phyloP scores from a whole-genome alignment of 179 eudicot species.

The Pouteria campechiana region DNA sequence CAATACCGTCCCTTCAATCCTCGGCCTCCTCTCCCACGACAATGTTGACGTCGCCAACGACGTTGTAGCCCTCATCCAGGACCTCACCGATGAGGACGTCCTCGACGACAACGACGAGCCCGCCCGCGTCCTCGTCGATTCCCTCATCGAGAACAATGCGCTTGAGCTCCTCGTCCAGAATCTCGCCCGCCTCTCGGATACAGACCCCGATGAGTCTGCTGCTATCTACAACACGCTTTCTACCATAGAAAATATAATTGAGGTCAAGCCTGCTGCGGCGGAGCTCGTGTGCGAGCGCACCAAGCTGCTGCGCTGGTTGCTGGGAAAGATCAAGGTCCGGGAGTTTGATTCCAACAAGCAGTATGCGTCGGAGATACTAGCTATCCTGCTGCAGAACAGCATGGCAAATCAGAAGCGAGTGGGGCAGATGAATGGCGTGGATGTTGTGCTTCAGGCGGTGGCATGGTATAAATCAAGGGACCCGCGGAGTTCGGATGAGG shows the following conservation, averaged over 20 bases:
- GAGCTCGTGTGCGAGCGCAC: constrained; percentile 93
- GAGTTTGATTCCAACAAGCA: constrained; percentile 95
- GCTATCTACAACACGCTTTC: constrained; percentile 54
- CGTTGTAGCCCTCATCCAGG: constrained; percentile 62
- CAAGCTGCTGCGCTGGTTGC: constrained; percentile 68
- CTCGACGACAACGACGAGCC: constrained; percentile 87
- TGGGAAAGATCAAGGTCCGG: constrained; percentile 72
- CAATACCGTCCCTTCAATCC: constrained; percentile 52
- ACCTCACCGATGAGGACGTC: constrained; percentile 79
- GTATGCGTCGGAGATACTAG: constrained; percentile 90
- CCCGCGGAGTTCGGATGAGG: constrained; percentile 82
- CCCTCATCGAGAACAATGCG: constrained; percentile 69
- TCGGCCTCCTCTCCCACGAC: constrained; percentile 63
- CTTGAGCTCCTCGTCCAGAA: constrained; percentile 72
- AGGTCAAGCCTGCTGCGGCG: constrained; percentile 75
- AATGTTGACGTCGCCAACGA: constrained; percentile 74
- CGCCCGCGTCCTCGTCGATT: constrained; percentile 66
- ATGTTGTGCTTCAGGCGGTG: constrained; percentile 88
- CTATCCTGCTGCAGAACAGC: constrained; percentile 89
- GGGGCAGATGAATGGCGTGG: constrained; percentile 93
- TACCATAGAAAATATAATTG: constrained; percentile 80
- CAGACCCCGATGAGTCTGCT: constrained; percentile 58
- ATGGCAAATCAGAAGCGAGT: constrained; percentile 75
- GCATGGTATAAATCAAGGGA: constrained; percentile 90
- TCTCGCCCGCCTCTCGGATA: constrained; percentile 47